Base-by-base conservation (phyloP, 495 filamentous ascomycete genomes). In the Margaritispora aquatica region DNA sequence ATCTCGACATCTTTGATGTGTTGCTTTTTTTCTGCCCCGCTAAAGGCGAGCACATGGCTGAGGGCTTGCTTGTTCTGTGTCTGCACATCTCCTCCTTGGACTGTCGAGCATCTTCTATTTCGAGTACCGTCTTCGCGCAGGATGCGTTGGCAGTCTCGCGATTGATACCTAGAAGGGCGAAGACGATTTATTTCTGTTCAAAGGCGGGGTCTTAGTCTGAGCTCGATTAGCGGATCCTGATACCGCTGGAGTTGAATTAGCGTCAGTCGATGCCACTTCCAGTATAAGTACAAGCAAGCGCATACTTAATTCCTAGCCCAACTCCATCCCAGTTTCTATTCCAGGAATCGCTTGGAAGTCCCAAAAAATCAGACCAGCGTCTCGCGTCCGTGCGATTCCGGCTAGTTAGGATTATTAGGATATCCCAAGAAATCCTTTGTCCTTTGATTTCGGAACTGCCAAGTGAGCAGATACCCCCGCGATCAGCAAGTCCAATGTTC, bases 181-280 rank as follows among this genome's bases (percentile, higher is more conserved):
- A 34, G 15, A 5, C 15, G 15, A 7, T 34, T 52, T 19, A 17
- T 21, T 34, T 24, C 17, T n/a, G 38, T 9, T n/a, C 19, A 44
- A 44, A 44, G 38, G 47, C 46, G 34, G 47, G 51, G 52, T 54
- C 55, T 50, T 44, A 55, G 59, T 59, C 22, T n/a, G 51, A 55
- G 63, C 27, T 54, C 60, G 63, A 62, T 62, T 66, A 60, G 63
- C 63, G 60, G 56, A 60, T 60, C 31, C 27, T 29, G 22, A 24
- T 24, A 52, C 55, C 27, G 55, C 26, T 51, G 54, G 19, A 48
- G 54, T 51, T 31, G 54, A 54, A 54, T 47, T 54, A 58, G 57
- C 36, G 38, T 44, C 46, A 22, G 46, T 21, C 5, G 31, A n/a
- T 9, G 2, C 24, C 3, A 23, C 8, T 10, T 24, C 47, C 11